Evolutionary conservation across 805 yeast species (phyloP).

Genomic region (Saturnispora dispora): DNA sequence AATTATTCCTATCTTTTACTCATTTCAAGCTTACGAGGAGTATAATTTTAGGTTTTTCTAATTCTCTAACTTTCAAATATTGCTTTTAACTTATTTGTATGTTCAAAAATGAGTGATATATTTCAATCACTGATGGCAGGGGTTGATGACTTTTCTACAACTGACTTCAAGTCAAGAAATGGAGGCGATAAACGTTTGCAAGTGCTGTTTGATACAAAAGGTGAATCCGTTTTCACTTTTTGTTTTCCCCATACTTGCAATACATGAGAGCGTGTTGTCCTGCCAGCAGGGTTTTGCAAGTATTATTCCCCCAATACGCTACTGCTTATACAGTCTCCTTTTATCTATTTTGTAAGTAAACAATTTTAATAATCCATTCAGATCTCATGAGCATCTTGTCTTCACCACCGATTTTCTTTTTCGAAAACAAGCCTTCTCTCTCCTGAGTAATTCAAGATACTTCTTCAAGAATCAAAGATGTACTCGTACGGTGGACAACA

Average conservation of each 20-base stretch:
- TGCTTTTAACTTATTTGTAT: background rate
- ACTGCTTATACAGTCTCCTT: background rate
- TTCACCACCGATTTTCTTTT: background rate
- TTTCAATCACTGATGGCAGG: background rate
- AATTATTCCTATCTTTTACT: background rate
- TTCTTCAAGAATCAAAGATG: constrained; percentile 10
- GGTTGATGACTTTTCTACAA: background rate
- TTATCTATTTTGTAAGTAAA: background rate
- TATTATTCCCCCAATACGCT: background rate
- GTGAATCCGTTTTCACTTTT: no score
- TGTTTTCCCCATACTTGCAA: no score
- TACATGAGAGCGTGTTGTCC: background rate
- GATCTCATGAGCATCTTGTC: background rate
- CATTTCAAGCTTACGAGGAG: background rate
- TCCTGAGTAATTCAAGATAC: background rate
- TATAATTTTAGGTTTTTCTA: background rate
- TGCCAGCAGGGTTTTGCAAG: background rate
- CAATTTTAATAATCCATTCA: background rate
- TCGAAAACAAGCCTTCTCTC: background rate
- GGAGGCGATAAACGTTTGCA: background rate
- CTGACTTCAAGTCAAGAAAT: background rate
- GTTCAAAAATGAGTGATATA: background rate
- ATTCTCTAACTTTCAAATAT: background rate
- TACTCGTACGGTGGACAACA: constrained; percentile 22
- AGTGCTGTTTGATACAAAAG: background rate